These are phyloP conservation scores for Drechmeria coniospora DNA, from an alignment of 2,329 filamentous ascomycete genomes.

Conservation along the genomic window DNA sequence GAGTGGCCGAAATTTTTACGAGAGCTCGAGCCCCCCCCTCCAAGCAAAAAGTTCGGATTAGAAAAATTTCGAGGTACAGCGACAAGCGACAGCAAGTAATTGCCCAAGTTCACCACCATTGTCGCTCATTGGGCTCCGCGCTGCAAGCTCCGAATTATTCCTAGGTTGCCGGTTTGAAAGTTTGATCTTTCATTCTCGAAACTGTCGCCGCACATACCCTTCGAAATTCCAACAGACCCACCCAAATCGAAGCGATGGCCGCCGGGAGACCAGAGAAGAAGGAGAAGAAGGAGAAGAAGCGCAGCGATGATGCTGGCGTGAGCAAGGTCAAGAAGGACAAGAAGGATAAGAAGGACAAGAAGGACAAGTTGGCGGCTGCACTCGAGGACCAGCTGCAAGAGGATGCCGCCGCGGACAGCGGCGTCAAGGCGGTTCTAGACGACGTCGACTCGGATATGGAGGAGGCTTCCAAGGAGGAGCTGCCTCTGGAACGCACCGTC, in stretches of 20 bases:
- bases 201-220: not conserved
- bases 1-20: slow-evolving; percentile 13
- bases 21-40: slow-evolving; percentile 12
- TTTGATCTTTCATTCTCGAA: no score
- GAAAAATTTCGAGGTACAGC: slow-evolving; percentile 17
- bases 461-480: slow-evolving; percentile 19
- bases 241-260: slow-evolving; percentile 22
- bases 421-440: slow-evolving; percentile 20
- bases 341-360: slow-evolving; percentile 56
- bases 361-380: slow-evolving; percentile 52
- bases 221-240: slow-evolving; percentile 1
- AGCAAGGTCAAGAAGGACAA: slow-evolving; percentile 42
- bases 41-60: slow-evolving; percentile 14
- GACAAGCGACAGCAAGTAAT: not conserved
- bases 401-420: slow-evolving; percentile 27
- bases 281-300: slow-evolving; percentile 47
- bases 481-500: slow-evolving; percentile 38
- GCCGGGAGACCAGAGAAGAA: slow-evolving; percentile 35
- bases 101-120: not conserved
- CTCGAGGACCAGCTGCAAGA: slow-evolving; percentile 51
- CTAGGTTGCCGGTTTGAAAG: no score
- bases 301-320: slow-evolving; percentile 37
- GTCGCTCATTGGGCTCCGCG: no score
- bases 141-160: no score
- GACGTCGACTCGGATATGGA: slow-evolving; percentile 30